Base-by-base conservation (phyloP, 768 basidiomycete genomes). In the Boletus eberwhitei region DNA sequence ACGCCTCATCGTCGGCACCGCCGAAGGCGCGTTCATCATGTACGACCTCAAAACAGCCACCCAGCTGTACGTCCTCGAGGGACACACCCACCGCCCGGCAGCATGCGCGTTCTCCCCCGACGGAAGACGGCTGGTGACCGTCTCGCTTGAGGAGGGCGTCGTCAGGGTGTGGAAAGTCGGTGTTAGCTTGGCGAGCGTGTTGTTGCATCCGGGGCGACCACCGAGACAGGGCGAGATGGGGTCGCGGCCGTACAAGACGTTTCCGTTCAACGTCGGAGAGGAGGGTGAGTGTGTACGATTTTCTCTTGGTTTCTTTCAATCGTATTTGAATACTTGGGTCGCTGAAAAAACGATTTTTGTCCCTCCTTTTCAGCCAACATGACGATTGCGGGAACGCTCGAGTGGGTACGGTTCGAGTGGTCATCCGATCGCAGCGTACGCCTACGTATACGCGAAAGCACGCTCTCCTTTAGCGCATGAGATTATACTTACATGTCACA, bases 131-230 rank as follows among this genome's bases (percentile, higher is more conserved):
- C 76, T 98, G 17, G 86, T 96, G 37, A 94, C 93, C 0, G 75
- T 92, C 9, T 96, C 90, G 0, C 75, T 98, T 24, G 90, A 89
- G 57, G 94, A 98, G 66, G 84, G 84, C 26, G 76, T 81, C 5
- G 87, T 93, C 6, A 79, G 93, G 13, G 91, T 96, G 14, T 99
- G 97, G 97, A 98, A 98, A 65, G 94, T 98, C 6, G 96, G 97
- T 0, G 79, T 85, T 9, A 92, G 91, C 64, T 82, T 99, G 59
- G 78, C 86, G 22, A 94, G 93, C 59, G 44, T 32, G 24, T 85
- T 98, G 69, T 94, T 98, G 67, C 86, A 86, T 66, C 86, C 91
- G 2, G 95, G 95, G 2, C 88, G 88, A 8, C 95, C 93, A 2
- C 96, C 97, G 6, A 76, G 93, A 31, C 94, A 98, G 71, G 93